Conservation (phyloP, 2,329 filamentous ascomycete species). For the Pseudogymnoascus sp. region DNA sequence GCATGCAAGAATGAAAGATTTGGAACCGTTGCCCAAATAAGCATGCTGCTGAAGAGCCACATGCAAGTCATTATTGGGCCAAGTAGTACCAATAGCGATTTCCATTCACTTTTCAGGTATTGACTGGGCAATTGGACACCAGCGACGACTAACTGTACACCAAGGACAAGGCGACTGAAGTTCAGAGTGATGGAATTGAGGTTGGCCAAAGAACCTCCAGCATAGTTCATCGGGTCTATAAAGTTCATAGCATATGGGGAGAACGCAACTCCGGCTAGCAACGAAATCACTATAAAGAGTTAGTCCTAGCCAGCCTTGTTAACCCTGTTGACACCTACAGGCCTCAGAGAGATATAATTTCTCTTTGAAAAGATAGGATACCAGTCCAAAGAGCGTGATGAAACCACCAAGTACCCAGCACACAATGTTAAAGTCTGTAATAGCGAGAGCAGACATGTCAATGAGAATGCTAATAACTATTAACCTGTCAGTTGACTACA, state of each 20-base stretch:
- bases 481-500: too few relatives aligned
- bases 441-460: slow-evolving; percentile 40
- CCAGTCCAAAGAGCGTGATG: slow-evolving; percentile 81
- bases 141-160: slow-evolving; percentile 82
- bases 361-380: slow-evolving; percentile 86
- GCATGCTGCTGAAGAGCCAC: slow-evolving; percentile 76
- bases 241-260: slow-evolving; percentile 72
- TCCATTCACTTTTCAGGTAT: slow-evolving; percentile 75
- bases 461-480: too few relatives aligned
- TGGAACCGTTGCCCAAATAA: slow-evolving; percentile 73
- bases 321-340: slow-evolving; percentile 39
- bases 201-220: slow-evolving; percentile 42
- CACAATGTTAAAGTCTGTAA: slow-evolving; percentile 24
- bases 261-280: slow-evolving; percentile 71
- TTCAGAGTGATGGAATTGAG: slow-evolving; percentile 71
- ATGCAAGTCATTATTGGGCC: slow-evolving; percentile 80
- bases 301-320: slow-evolving; percentile 26
- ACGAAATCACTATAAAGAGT: slow-evolving; percentile 62
- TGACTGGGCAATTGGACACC: slow-evolving; percentile 81
- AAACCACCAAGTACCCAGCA: slow-evolving; percentile 72
- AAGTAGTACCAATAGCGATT: slow-evolving; percentile 64
- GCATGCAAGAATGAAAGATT: slow-evolving; percentile 69
- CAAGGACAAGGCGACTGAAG: slow-evolving; percentile 80
- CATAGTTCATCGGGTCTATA: slow-evolving; percentile 70
- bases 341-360: slow-evolving; percentile 88